Evolutionary conservation across 495 filamentous ascomycete genomes (phyloP).

Genomic region (Chaetomium cochliodes): DNA sequence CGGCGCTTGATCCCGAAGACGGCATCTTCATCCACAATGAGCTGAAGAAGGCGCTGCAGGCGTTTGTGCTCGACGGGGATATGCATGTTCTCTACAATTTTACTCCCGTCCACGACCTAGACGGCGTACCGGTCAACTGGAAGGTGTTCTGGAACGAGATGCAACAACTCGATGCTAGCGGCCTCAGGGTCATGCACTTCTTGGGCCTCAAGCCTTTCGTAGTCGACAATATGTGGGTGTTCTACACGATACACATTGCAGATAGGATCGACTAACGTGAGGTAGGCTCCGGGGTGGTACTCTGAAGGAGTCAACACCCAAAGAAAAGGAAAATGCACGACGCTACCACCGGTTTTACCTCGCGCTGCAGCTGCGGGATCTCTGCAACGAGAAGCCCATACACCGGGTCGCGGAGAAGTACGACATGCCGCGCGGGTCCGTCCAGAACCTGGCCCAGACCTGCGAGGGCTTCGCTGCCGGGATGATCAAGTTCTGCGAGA

Average conservation of each 20-base stretch:
- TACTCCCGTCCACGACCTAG: slow-evolving; percentile 63
- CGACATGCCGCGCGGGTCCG: slow-evolving; percentile 63
- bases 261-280: slow-evolving; percentile 29
- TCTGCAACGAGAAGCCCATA: slow-evolving; percentile 77
- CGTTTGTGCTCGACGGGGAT: slow-evolving; percentile 81
- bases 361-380: slow-evolving; percentile 75
- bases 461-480: slow-evolving; percentile 78
- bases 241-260: not conserved
- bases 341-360: slow-evolving; percentile 78
- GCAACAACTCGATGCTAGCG: slow-evolving; percentile 68
- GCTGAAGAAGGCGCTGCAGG: slow-evolving; percentile 62
- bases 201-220: slow-evolving; percentile 67
- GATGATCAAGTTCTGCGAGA: slow-evolving; percentile 72
- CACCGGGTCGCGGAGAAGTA: slow-evolving; percentile 68
- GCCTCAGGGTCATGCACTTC: slow-evolving; percentile 64
- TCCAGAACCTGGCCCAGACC: slow-evolving; percentile 71
- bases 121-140: slow-evolving; percentile 61
- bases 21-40: slow-evolving; percentile 74
- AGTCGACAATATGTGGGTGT: slow-evolving; percentile 66
- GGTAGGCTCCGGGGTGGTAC: slow-evolving; percentile 66
- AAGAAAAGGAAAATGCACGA: slow-evolving; percentile 59
- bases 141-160: slow-evolving; percentile 68
- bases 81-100: slow-evolving; percentile 84
- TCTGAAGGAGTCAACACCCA: slow-evolving; percentile 61
- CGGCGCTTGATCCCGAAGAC: slow-evolving; percentile 71